Base-by-base conservation (phyloP, 179 eudicot genomes). In the Silene coronaria region DNA sequence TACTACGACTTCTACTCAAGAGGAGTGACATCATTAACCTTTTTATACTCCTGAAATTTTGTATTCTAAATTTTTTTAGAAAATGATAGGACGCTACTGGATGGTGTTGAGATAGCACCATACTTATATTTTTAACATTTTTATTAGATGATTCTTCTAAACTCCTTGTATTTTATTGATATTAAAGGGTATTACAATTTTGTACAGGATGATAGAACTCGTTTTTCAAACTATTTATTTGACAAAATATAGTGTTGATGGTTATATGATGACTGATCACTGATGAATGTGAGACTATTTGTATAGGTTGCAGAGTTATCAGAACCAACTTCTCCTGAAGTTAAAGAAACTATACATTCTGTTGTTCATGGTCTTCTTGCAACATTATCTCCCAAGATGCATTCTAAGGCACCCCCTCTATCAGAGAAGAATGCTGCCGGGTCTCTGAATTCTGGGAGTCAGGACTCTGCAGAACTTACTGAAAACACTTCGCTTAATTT, bases 381-480 rank as follows among this genome's bases (percentile, higher is more conserved):
- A 60, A 94, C 98, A 16, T 88, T 94, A 69, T 94, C 98, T 67
- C 97, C 98, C n/a, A 91, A 85, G 80, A 92, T 94, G 96, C 94
- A 91, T 78, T 90, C 98, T 4, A 91, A 85, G 82, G 92, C 90
- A 16, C 96, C 89, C 28, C 87, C 91, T 76, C 71, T 77, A 5
- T 81, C 89, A 5, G 91, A 89, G 66, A 89, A 81, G 75, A 81
- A 87, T 79, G 78, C 96, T 30, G 73, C 82, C 69, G 96, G 92
- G 72, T 72, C 87, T 68, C 57, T 83, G 22, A 85, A 84, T 78
- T 74, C 67, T 71, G 88, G 77, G 79, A 85, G 67, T 60, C 90
- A 84, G 71, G 97, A 91, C 71, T 81, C 84, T 75, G 80, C 89
- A 63, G 98, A 94, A 80, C 88, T 90, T 79, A 84, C 89, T 19